phyloP scores from a whole-genome alignment of 169 alveolate species.

The Plasmodium reichenowi region DNA sequence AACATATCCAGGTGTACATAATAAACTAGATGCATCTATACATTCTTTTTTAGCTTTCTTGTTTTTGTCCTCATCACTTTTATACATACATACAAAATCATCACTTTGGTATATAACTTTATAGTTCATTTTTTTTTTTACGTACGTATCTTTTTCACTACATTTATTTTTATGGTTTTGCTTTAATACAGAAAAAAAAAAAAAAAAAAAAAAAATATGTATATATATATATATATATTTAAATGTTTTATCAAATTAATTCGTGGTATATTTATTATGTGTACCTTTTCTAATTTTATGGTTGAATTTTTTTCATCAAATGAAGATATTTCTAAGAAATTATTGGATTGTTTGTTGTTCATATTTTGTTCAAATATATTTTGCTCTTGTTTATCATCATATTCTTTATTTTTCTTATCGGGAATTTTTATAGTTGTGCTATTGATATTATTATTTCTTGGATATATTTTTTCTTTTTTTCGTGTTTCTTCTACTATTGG shows the following conservation, averaged over 20 bases:
- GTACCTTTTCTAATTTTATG: too few relatives aligned
- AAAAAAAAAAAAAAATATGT: neutral
- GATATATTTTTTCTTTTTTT: too few relatives aligned
- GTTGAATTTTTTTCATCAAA: too few relatives aligned
- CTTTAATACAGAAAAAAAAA: neutral
- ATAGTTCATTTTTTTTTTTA: constrained; percentile 27
- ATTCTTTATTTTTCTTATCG: too few relatives aligned
- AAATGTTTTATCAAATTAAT: neutral
- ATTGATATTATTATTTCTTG: too few relatives aligned
- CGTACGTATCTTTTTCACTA: constrained; percentile 17
- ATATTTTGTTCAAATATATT: too few relatives aligned
- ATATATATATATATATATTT: neutral
- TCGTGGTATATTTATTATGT: too few relatives aligned
- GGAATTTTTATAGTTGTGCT: too few relatives aligned
- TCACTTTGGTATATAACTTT: constrained; percentile 43
- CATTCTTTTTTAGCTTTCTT: neutral
- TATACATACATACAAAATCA: constrained; percentile 37
- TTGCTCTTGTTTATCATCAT: too few relatives aligned
- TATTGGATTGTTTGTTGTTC: too few relatives aligned
- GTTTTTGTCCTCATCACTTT: constrained; percentile 5
- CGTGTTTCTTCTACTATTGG: too few relatives aligned
- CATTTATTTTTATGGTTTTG: constrained; percentile 18
- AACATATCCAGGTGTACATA: constrained; percentile 70
- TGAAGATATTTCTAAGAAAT: too few relatives aligned
- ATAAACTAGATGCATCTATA: constrained; percentile 38